phyloP scores from a whole-genome alignment of 805 yeast species.

The Starmerella bombicola region DNA sequence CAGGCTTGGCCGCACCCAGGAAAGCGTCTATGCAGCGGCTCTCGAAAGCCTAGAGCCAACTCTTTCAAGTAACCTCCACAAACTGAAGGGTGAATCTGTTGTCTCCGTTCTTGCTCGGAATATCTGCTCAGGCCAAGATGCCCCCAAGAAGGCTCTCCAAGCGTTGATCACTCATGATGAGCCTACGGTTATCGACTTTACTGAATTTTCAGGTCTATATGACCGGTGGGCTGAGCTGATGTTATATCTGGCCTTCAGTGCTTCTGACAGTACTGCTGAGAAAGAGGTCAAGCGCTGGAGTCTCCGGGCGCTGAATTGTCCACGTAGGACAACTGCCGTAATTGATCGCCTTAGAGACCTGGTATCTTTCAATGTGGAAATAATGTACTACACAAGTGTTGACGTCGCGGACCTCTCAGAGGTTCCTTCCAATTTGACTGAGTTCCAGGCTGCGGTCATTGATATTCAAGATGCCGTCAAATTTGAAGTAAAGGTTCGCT shows the following conservation, averaged over 20 bases:
- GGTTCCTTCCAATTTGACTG: neutral
- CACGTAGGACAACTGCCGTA: neutral
- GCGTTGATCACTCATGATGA: neutral
- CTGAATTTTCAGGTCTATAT: neutral
- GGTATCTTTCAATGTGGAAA: neutral
- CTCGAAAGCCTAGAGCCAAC: neutral
- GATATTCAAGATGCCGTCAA: conserved; percentile 6
- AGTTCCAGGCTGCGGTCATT: neutral
- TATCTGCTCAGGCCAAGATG: neutral
- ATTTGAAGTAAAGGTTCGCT: conserved; percentile 1
- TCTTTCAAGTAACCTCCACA: neutral
- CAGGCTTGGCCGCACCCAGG: neutral
- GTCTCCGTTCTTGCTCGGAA: neutral
- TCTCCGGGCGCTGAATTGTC: conserved; percentile 6
- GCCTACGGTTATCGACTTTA: conserved; percentile 6
- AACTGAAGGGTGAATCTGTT: conserved; percentile 1
- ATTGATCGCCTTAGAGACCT: neutral
- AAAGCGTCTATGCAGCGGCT: neutral
- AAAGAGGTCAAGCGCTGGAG: neutral
- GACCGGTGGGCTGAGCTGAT: conserved; percentile 6
- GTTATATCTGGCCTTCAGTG: neutral
- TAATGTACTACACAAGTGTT: neutral
- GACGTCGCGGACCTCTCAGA: neutral
- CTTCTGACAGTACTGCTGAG: neutral
- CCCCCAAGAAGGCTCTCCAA: neutral